Evolutionary conservation across 257 asterid species (phyloP).

Genomic region (Salvia hispanica): DNA sequence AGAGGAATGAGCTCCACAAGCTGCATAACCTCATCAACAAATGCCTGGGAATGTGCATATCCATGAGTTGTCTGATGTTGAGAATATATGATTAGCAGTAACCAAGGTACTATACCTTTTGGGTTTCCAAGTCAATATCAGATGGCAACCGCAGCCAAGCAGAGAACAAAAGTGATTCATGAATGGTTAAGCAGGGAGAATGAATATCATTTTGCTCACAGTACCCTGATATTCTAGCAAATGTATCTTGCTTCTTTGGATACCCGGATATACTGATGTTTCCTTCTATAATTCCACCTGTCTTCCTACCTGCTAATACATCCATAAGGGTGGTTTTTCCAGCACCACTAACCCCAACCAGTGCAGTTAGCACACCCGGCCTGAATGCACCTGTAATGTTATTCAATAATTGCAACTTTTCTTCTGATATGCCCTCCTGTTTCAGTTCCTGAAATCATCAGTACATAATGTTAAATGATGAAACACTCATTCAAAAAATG

Average conservation of each 20-base stretch:
- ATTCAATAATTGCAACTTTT: conserved; percentile 71
- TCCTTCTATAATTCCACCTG: conserved; percentile 91
- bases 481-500: conserved; percentile 17
- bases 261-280: conserved; percentile 76
- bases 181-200: conserved; percentile 89
- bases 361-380: conserved; percentile 93
- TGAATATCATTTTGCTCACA: conserved; percentile 97
- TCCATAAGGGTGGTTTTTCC: conserved; percentile 99
- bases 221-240: conserved; percentile 95
- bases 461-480: conserved; percentile 25
- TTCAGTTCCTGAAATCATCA: conserved; percentile 69
- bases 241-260: conserved; percentile 88
- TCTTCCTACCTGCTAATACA: conserved; percentile 93
- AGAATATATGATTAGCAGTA: conserved; percentile 18
- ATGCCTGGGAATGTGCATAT: conserved; percentile 58
- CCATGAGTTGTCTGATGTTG: conserved; percentile 32
- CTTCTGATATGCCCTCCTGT: conserved; percentile 85
- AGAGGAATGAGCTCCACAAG: conserved; percentile 89
- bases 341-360: conserved; percentile 96
- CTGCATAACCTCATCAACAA: conserved; percentile 95
- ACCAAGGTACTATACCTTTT: conserved; percentile 54
- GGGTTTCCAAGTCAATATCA: conserved; percentile 79
- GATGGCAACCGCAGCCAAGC: conserved; percentile 85
- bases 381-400: conserved; percentile 87
- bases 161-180: conserved; percentile 87